Percentiles rank a stretch among this genome's conserved stretches.
Conservation (phyloP, 176 grass and related monocot species). For the Oryza glaberrima region DNA sequence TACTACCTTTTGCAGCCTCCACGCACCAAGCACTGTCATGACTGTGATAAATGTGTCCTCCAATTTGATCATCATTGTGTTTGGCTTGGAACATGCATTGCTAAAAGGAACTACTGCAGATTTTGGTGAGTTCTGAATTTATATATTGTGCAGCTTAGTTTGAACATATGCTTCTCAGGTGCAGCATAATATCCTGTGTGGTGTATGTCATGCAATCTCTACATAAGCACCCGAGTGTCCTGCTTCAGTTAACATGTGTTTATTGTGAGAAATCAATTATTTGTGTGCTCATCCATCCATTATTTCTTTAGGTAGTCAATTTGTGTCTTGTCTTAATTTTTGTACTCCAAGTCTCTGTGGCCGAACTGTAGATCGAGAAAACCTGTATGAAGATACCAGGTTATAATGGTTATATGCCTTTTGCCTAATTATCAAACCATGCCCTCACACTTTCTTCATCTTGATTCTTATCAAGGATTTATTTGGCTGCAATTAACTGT, state of each 20-base stretch:
- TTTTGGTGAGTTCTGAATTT: slow-evolving; percentile 75
- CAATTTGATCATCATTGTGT: slow-evolving; percentile 95
- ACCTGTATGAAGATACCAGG: not conserved
- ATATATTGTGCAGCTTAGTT: slow-evolving; percentile 9
- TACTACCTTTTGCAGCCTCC: slow-evolving; percentile 71
- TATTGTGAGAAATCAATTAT: not conserved
- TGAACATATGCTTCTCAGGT: not conserved
- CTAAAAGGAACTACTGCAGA: slow-evolving; percentile 74
- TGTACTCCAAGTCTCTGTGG: not conserved
- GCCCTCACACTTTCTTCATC: not conserved
- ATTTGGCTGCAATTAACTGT: slow-evolving; percentile 13
- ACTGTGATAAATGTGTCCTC: slow-evolving; percentile 94
- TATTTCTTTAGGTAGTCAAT: not conserved
- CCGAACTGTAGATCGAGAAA: slow-evolving; percentile 4
- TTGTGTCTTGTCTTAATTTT: not conserved
- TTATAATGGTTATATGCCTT: not conserved
- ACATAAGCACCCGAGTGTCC: not conserved
- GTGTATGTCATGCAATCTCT: not conserved
- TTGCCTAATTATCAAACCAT: slow-evolving; percentile 6
- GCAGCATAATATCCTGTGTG: not conserved
- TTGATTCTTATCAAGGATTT: not conserved
- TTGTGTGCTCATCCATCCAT: not conserved
- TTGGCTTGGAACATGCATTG: slow-evolving; percentile 93
- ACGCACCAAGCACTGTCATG: slow-evolving; percentile 88
- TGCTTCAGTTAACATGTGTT: not conserved